These are phyloP conservation scores for Bauhinia variegata DNA, from an alignment of 306 rosid species.

Conservation along the genomic window DNA sequence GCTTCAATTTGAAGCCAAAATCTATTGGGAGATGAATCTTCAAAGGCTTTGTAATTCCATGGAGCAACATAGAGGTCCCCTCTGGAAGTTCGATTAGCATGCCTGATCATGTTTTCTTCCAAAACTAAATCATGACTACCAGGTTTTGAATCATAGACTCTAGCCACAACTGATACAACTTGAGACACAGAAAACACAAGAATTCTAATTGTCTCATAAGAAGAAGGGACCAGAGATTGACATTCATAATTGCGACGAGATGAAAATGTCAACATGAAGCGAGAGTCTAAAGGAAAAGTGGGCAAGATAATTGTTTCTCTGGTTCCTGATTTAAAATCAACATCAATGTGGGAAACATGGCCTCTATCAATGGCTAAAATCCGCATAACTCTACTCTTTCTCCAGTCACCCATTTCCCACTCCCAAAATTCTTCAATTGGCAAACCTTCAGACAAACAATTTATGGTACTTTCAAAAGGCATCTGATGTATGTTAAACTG, in stretches of 20 bases:
- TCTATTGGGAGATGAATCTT: slow-evolving; percentile 75
- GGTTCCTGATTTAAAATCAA: slow-evolving; percentile 68
- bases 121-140: slow-evolving; percentile 60
- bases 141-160: slow-evolving; percentile 66
- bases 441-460: slow-evolving; percentile 63
- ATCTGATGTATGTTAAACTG: slow-evolving; percentile 65
- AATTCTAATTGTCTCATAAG: slow-evolving; percentile 72
- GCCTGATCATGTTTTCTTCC: slow-evolving; percentile 63
- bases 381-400: slow-evolving; percentile 79
- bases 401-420: slow-evolving; percentile 99
- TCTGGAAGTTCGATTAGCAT: slow-evolving; percentile 54
- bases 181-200: slow-evolving; percentile 79
- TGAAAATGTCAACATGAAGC: slow-evolving; percentile 67
- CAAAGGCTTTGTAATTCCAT: slow-evolving; percentile 91
- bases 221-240: slow-evolving; percentile 47
- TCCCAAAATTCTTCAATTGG: slow-evolving; percentile 82
- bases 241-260: slow-evolving; percentile 63
- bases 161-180: slow-evolving; percentile 63
- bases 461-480: slow-evolving; percentile 44
- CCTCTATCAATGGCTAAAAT: slow-evolving; percentile 87
- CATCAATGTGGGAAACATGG: slow-evolving; percentile 70
- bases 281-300: slow-evolving; percentile 92
- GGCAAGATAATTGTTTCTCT: slow-evolving; percentile 68
- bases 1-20: slow-evolving; percentile 92
- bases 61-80: slow-evolving; percentile 74